These are phyloP conservation scores for Cladosporium sp. DNA, from an alignment of 2,329 filamentous ascomycete species.

Conservation along the genomic window DNA sequence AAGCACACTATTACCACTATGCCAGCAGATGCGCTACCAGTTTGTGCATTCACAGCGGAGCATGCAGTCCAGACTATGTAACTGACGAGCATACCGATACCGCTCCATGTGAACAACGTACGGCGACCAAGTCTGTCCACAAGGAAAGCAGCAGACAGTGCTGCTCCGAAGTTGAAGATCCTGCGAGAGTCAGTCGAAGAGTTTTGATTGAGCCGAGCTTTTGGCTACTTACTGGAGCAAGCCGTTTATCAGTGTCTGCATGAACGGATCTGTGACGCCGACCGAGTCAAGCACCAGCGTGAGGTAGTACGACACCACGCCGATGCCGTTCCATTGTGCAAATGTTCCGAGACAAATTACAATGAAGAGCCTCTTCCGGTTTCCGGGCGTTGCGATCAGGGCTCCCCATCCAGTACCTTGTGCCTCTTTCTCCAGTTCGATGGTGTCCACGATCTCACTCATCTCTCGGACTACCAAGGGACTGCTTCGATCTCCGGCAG, in stretches of 20 bases:
- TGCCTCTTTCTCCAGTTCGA: constrained; percentile 34
- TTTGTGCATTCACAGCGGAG: constrained; percentile 54
- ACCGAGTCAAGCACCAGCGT: constrained; percentile 32
- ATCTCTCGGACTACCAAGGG: constrained; percentile 59
- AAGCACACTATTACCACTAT: constrained; percentile 56
- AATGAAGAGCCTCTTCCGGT: constrained; percentile 54
- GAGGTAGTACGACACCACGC: constrained; percentile 30
- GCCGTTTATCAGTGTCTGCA: constrained; percentile 30
- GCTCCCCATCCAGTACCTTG: constrained; percentile 31
- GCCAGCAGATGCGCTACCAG: constrained; percentile 38
- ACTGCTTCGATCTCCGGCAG: constrained; percentile 43
- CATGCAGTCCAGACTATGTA: constrained; percentile 44
- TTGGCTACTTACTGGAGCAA: constrained; percentile 36
- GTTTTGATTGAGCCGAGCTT: neutral
- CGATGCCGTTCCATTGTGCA: constrained; percentile 35
- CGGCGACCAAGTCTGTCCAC: constrained; percentile 44
- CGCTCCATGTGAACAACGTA: constrained; percentile 50
- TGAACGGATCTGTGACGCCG: constrained; percentile 31
- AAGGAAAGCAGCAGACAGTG: constrained; percentile 40
- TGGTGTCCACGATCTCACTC: constrained; percentile 58
- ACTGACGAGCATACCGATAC: constrained; percentile 51
- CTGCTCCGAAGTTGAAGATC: constrained; percentile 45
- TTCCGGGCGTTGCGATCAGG: constrained; percentile 55
- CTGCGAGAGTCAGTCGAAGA: constrained; percentile 26
- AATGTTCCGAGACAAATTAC: constrained; percentile 27